Base-by-base conservation (phyloP, 257 asterid species). In the Ilex asprella region DNA sequence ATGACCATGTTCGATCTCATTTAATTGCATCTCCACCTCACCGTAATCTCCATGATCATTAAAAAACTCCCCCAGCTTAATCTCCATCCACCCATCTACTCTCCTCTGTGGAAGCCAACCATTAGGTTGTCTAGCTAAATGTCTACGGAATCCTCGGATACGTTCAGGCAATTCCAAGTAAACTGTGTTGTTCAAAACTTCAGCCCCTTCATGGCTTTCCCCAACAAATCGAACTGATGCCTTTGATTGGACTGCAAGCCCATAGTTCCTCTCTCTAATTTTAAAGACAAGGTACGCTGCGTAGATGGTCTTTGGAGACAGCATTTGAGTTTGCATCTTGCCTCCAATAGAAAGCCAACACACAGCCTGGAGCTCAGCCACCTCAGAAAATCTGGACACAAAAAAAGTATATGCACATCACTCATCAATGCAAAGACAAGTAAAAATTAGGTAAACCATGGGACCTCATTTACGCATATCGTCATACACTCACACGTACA, bases 301-400 rank as follows among this genome's bases (percentile, higher is more conserved):
- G 1, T 78, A 74, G 11, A 12, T 55, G 30, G 78, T 78, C n/a
- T 65, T 58, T 1, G 64, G 73, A 4, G 77, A 67, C 16, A 74
- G 66, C 63, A 55, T 43, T 10, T 49, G 58, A 0, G 69, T 39
- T 32, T 46, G 67, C 30, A 78, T n/a, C 66, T 10, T 76, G 30
- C 86, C 94, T 60, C 69, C 78, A 46, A 86, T 72, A 16, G 84
- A 83, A 16, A 89, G 83, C 97, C 87, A 83, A 16, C 85, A 79
- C 39, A 77, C 78, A 6, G 68, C 56, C 56, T 56, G 72, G 55
- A 89, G 83, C 71, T 68, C 69, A 3, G 88, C 96, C 70, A 86
- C 95, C 70, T 89, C 89, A 0, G 74, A 32, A 59, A 89, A 86
- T 84, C 95, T 89, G 77, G 13, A 72, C 11, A 44, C 4, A 49